Conservation (phyloP, 2,329 filamentous ascomycete species). For the Clarireedia homoeocarpa region DNA sequence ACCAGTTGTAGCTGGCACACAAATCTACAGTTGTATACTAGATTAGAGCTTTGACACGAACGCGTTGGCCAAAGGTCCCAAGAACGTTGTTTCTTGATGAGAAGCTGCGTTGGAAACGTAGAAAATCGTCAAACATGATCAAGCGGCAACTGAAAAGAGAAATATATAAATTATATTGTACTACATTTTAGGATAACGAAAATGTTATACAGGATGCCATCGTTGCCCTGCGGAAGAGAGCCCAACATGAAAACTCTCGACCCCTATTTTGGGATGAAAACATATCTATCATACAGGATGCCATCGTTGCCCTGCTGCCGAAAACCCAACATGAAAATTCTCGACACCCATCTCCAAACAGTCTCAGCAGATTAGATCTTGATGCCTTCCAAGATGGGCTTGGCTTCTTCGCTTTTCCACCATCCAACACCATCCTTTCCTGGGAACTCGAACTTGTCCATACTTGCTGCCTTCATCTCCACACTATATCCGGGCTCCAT, state of each 20-base stretch:
- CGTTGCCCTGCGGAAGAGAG: slow-evolving; percentile 25
- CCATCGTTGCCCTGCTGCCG: slow-evolving; percentile 26
- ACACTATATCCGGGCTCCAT: slow-evolving; percentile 80
- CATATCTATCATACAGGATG: slow-evolving; percentile 20
- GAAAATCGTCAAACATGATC: too few relatives aligned
- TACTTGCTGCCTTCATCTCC: slow-evolving; percentile 85
- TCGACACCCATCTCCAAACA: slow-evolving; percentile 12
- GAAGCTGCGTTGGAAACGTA: not conserved
- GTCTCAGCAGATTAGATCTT: slow-evolving; percentile 23
- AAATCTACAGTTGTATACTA: too few relatives aligned
- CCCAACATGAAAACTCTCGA: slow-evolving; percentile 27
- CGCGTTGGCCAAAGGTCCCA: not conserved
- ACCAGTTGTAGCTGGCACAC: too few relatives aligned
- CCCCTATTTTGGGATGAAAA: slow-evolving; percentile 16
- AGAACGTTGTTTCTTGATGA: not conserved
- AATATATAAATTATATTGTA: not conserved
- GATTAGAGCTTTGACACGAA: not conserved
- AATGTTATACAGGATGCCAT: slow-evolving; percentile 24
- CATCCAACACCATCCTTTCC: slow-evolving; percentile 65
- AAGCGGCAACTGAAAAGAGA: not conserved
- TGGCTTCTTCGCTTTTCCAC: slow-evolving; percentile 63
- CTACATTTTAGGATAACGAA: slow-evolving; percentile 8
- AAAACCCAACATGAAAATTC: slow-evolving; percentile 24
- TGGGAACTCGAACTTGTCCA: slow-evolving; percentile 72
- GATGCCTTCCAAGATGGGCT: slow-evolving; percentile 28